Conservation (phyloP, 345 rosid genomes). For the Durio zibethinus region DNA sequence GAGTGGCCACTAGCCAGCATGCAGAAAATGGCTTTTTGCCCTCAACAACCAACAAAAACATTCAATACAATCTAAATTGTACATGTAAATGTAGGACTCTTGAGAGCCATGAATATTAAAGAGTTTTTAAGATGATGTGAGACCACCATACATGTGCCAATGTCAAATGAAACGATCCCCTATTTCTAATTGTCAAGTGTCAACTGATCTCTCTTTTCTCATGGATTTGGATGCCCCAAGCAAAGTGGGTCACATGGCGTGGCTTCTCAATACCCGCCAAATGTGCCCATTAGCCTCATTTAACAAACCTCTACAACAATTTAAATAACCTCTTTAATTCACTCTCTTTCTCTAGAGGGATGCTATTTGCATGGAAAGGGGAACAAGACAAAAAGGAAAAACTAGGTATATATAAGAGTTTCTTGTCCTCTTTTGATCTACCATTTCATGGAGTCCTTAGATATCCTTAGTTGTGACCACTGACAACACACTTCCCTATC, state of each 20-base stretch:
- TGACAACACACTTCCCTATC: not conserved
- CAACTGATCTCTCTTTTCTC: not conserved
- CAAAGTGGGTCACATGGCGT: constrained; percentile 12
- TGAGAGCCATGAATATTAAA: not conserved
- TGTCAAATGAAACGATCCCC: not conserved
- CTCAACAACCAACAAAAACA: constrained; percentile 3
- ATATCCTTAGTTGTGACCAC: not conserved
- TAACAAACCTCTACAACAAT: not conserved
- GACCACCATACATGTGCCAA: constrained; percentile 5
- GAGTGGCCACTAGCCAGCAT: constrained; percentile 9
- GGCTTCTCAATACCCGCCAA: not conserved
- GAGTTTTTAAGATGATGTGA: not conserved
- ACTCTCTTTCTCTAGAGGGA: not conserved
- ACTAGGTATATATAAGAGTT: constrained; percentile 8
- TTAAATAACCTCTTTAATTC: not conserved
- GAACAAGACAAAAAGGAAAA: constrained; percentile 17
- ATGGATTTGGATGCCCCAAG: constrained; percentile 1
- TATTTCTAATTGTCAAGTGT: not conserved
- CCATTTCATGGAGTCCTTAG: not conserved
- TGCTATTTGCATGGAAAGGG: constrained; percentile 5
- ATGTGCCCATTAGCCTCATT: constrained; percentile 9
- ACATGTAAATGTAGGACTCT: not conserved
- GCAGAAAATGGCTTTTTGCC: constrained; percentile 1
- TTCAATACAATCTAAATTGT: not conserved
- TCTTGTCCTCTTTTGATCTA: not conserved